These are phyloP conservation scores for Pezicula radicicola DNA, from an alignment of 2,329 filamentous ascomycete species.

Conservation along the genomic window DNA sequence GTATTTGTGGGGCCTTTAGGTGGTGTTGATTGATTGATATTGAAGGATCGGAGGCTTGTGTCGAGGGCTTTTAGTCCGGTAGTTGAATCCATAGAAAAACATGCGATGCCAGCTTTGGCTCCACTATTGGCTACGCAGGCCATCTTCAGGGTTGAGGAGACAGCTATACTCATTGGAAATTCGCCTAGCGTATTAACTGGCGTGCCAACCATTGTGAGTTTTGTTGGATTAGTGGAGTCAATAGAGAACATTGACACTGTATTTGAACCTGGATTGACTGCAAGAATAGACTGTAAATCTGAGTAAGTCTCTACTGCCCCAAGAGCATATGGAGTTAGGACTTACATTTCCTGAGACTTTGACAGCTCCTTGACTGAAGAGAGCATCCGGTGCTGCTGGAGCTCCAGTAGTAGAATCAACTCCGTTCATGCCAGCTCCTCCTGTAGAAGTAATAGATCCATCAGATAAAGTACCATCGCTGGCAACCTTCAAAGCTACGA, in stretches of 20 bases:
- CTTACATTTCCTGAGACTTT: conserved; percentile 48
- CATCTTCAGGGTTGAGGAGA: conserved; percentile 37
- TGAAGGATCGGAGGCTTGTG: conserved; percentile 38
- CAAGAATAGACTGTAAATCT: conserved; percentile 45
- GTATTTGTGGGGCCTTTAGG: conserved; percentile 56
- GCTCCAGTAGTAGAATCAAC: conserved; percentile 36
- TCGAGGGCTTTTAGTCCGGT: conserved; percentile 42
- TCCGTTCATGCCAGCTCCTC: conserved; percentile 41
- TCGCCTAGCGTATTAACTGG: conserved; percentile 44
- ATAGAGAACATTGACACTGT: conserved; percentile 48
- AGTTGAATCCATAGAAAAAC: conserved; percentile 32
- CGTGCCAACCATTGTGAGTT: conserved; percentile 40
- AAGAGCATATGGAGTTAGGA: not conserved
- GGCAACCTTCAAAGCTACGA: conserved; percentile 47
- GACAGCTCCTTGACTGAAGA: conserved; percentile 49
- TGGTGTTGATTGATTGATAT: conserved; percentile 53
- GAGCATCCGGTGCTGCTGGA: conserved; percentile 44
- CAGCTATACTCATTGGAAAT: conserved; percentile 50
- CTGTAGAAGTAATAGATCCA: conserved; percentile 40
- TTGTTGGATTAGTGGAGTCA: conserved; percentile 36
- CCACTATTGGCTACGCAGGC: conserved; percentile 47
- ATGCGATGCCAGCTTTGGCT: conserved; percentile 41
- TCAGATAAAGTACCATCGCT: conserved; percentile 42
- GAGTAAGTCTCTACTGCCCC: not conserved
- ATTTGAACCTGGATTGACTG: conserved; percentile 53